phyloP scores from a whole-genome alignment of 192 early-diverging fungal genomes.

The Coemansia sp. region DNA sequence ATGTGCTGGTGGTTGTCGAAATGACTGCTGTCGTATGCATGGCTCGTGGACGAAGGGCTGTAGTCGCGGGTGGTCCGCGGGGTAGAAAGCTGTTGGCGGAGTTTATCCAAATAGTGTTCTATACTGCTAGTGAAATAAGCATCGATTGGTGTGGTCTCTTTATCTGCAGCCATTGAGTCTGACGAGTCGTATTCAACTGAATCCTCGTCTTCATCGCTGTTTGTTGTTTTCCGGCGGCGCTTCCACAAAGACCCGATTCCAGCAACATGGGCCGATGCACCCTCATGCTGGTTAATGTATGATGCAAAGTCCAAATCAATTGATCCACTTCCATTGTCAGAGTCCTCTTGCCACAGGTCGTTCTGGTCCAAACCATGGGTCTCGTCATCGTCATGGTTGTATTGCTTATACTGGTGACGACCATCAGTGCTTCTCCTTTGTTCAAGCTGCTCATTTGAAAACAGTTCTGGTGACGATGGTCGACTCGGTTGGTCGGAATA shows the following conservation, averaged over 20 bases:
- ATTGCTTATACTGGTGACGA: not conserved
- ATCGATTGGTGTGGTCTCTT: constrained; percentile 25
- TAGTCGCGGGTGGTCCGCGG: not conserved
- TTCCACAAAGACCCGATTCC: not conserved
- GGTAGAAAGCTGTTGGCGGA: constrained; percentile 31
- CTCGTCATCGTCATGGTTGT: not conserved
- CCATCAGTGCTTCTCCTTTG: not conserved
- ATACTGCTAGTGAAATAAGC: constrained; percentile 39
- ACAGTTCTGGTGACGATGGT: constrained; percentile 20
- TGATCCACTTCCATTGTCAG: not conserved
- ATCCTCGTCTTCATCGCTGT: constrained; percentile 7
- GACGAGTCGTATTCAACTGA: constrained; percentile 28
- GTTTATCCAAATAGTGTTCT: constrained; percentile 43
- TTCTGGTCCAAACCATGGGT: not conserved
- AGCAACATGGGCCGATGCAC: not conserved
- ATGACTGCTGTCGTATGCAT: not conserved
- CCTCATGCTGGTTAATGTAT: not conserved
- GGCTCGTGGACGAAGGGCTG: not conserved
- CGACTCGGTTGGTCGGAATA: constrained; percentile 12
- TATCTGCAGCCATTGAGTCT: constrained; percentile 25
- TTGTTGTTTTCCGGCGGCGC: not conserved
- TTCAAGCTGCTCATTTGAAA: not conserved
- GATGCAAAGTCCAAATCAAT: constrained; percentile 24
- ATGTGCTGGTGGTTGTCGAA: not conserved
- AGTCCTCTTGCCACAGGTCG: not conserved